Evolutionary conservation across 2,329 filamentous ascomycete species (phyloP), one percentile per base, ranked within the genome.

Genomic region (Plectosphaerella plurivora): DNA sequence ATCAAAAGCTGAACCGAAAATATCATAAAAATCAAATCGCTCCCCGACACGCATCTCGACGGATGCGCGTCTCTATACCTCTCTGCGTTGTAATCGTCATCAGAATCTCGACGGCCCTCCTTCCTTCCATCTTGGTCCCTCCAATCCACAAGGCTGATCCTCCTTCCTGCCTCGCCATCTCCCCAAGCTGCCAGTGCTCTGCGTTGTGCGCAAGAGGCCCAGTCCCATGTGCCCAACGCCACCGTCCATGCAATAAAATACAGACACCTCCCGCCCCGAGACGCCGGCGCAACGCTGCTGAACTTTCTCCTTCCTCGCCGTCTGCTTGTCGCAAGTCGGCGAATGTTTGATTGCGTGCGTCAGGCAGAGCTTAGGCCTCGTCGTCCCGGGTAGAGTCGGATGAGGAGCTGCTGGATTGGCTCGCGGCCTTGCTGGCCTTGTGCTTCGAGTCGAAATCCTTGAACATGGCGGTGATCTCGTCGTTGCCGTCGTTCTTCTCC

Each of bases 401-500:
- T 18, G 46, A 37, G 18, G 25, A 20, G 50, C 39, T 51, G 24
- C 60, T 65, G 58, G 58, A 56, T 54, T 56, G 60, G n/a, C 59
- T 44, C 59, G 64, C 67, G 54, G 57, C 52, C 59, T 68, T 70
- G 49, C 56, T 61, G 45, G 65, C 64, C 54, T 64, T 67, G 22
- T 51, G 58, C 53, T 59, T 68, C 69, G 72, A 68, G 45, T 69
- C 70, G 51, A 77, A 76, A 57, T 81, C 79, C 59, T 79, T 78
- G 60, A 78, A 72, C 50, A 82, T 66, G 53, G 74, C 71, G 35
- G 74, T 67, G 45, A 82, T 70, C 53, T 80, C 72, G 39, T 82
- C 78, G 60, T 73, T 78, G 58, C 77, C 77, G 57, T 86, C 87
- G 60, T 90, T 89, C 78, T 92, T 93, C 69, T 92, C 89, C 49